Conservation (phyloP, 768 basidiomycete species). For the Termitomyces sp. region DNA sequence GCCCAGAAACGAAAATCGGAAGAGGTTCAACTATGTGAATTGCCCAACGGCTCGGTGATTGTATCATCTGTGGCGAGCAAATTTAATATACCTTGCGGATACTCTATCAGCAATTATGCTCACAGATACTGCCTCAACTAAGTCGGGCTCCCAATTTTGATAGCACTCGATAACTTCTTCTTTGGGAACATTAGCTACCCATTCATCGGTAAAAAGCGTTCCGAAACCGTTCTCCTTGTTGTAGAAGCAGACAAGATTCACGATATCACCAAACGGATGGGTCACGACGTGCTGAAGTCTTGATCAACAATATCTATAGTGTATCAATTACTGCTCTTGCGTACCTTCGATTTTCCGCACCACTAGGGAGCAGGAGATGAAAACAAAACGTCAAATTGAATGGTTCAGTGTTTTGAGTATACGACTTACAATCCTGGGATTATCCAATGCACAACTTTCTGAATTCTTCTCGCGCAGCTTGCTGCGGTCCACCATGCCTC, state of each 20-base stretch:
- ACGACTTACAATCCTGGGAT: conserved; percentile 5
- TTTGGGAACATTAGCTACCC: conserved; percentile 11
- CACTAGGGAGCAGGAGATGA: neutral
- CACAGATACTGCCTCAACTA: conserved; percentile 4
- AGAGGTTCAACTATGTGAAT: conserved; percentile 31
- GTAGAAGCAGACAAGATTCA: conserved; percentile 17
- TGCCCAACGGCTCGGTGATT: conserved; percentile 30
- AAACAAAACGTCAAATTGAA: neutral
- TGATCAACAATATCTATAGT: neutral
- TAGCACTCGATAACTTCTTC: neutral
- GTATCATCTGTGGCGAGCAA: conserved; percentile 16
- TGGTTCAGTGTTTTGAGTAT: neutral
- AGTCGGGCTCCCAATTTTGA: conserved; percentile 1
- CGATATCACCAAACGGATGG: conserved; percentile 17
- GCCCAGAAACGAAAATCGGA: conserved; percentile 16
- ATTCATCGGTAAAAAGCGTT: conserved; percentile 13
- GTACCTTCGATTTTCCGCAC: conserved; percentile 8
- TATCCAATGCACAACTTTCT: neutral
- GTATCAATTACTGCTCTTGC: neutral
- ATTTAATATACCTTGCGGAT: neutral
- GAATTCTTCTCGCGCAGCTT: conserved; percentile 2
- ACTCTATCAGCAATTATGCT: neutral
- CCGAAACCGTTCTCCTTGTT: conserved; percentile 16
- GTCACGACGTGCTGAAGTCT: conserved; percentile 19
- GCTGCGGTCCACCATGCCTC: neutral